phyloP scores from a whole-genome alignment of 1,139 yeast species.

The Yamadazyma jaroonii region DNA sequence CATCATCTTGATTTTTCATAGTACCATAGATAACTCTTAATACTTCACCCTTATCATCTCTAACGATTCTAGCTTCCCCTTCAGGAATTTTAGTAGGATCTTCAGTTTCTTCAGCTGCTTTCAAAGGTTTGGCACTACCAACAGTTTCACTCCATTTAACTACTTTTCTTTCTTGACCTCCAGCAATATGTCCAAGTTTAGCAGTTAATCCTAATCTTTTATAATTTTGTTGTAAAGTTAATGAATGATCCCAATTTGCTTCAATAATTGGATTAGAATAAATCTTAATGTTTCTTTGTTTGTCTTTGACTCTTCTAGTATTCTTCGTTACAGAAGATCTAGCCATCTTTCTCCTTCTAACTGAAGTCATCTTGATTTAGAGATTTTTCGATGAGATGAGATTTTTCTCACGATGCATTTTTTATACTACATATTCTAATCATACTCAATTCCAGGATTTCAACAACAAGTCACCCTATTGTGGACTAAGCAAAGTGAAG shows the following conservation, averaged over 20 bases:
- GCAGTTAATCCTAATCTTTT: conserved; percentile 71
- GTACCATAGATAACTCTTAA: conserved; percentile 71
- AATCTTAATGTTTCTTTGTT: conserved; percentile 60
- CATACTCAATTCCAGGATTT: too few relatives aligned
- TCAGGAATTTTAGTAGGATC: conserved; percentile 62
- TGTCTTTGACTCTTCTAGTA: conserved; percentile 68
- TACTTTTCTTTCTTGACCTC: conserved; percentile 60
- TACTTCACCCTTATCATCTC: conserved; percentile 73
- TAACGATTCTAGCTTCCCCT: conserved; percentile 79
- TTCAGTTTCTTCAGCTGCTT: conserved; percentile 40
- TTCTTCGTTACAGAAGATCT: conserved; percentile 67
- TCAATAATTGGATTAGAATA: conserved; percentile 79
- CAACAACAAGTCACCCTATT: too few relatives aligned
- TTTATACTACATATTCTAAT: too few relatives aligned
- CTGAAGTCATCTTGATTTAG: conserved; percentile 57
- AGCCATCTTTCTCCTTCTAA: conserved; percentile 83
- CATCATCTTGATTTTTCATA: conserved; percentile 23
- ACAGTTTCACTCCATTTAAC: conserved; percentile 33
- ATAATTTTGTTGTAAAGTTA: conserved; percentile 83
- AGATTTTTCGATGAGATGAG: conserved; percentile 8
- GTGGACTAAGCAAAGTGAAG: too few relatives aligned
- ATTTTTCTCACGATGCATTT: neutral
- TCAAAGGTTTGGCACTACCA: conserved; percentile 26
- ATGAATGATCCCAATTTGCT: conserved; percentile 81
- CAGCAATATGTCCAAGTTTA: conserved; percentile 62